phyloP scores from a whole-genome alignment of 306 rosid species.

The Cyclanthera cordifolia region DNA sequence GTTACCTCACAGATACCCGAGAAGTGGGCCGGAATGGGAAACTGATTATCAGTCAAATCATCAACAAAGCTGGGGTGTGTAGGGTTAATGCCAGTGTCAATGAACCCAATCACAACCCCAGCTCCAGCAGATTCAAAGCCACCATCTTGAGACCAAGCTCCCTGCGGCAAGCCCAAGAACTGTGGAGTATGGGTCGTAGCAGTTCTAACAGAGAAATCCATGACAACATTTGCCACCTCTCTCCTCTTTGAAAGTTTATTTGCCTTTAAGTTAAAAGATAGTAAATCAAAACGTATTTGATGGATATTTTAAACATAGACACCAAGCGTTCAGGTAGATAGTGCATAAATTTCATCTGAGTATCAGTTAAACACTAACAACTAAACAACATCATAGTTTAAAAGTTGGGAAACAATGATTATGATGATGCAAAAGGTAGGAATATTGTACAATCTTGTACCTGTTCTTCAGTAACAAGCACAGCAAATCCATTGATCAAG shows the following conservation, averaged over 20 bases:
- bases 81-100: slow-evolving; percentile 96
- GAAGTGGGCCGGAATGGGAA: slow-evolving; percentile 78
- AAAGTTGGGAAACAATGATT: slow-evolving; percentile 3
- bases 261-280: slow-evolving; percentile 43
- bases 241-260: slow-evolving; percentile 61
- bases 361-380: neutral
- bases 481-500: slow-evolving; percentile 86
- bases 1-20: slow-evolving; percentile 93
- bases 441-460: slow-evolving; percentile 25
- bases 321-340: neutral
- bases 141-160: slow-evolving; percentile 82
- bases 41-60: slow-evolving; percentile 26
- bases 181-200: slow-evolving; percentile 93
- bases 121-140: slow-evolving; percentile 84
- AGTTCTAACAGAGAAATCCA: slow-evolving; percentile 86
- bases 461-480: slow-evolving; percentile 72
- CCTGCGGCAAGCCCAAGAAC: slow-evolving; percentile 84
- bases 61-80: slow-evolving; percentile 77
- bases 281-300: neutral
- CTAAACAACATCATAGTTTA: slow-evolving; percentile 3
- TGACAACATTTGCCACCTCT: slow-evolving; percentile 72
- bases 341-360: neutral
- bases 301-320: neutral
- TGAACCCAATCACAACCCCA: slow-evolving; percentile 76
- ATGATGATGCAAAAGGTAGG: neutral